Evolutionary conservation across 306 rosid genomes (phyloP), one percentile per base, ranked within the genome.

Genomic region (Lathyrus aphaca): DNA sequence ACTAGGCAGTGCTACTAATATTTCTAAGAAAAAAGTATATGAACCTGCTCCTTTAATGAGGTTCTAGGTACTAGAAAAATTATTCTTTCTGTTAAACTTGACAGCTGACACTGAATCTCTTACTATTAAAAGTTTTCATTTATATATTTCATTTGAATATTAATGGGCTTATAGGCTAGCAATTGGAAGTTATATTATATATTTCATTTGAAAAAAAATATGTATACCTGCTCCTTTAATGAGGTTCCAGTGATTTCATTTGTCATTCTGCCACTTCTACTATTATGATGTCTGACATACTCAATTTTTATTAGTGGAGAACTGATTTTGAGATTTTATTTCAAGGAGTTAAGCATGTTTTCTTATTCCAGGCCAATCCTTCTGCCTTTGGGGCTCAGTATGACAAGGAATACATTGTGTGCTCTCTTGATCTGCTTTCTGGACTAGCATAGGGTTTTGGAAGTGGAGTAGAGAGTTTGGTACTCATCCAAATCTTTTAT

Each of bases 361-460:
- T 81, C 65, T 77, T 63, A 68, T 84, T 85, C 86, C 93, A 95
- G 99, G 85, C 76, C 53, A 87, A 91, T 87, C 87, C 95, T 71
- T 86, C 51, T 72, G 72, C 95, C 9, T 84, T 90, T 13, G 99
- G 96, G 55, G 88, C 82, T 80, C 96, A 82, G 69, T 95, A 86
- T 72, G 97, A 95, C 83, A 95, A 86, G 82, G 99, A 95, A 77
- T 95, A 91, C 61, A 76, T 91, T 77, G 97, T 95, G 25, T 95
- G 99, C 87, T 89, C 90, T 56, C 95, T 95, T 73, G 99, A 95
- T 86, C 85, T 95, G 68, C 96, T 95, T 64, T 95, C 99, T 65
- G 99, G 99, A 82, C 93, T 95, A 51, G 80, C 95, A 27, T 97
- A 95, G 81, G 99, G 97, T 81, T 97, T 91, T 79, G 99, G 99